Evolutionary conservation across 768 basidiomycete species (phyloP).

Genomic region (Flagelloscypha sp.): DNA sequence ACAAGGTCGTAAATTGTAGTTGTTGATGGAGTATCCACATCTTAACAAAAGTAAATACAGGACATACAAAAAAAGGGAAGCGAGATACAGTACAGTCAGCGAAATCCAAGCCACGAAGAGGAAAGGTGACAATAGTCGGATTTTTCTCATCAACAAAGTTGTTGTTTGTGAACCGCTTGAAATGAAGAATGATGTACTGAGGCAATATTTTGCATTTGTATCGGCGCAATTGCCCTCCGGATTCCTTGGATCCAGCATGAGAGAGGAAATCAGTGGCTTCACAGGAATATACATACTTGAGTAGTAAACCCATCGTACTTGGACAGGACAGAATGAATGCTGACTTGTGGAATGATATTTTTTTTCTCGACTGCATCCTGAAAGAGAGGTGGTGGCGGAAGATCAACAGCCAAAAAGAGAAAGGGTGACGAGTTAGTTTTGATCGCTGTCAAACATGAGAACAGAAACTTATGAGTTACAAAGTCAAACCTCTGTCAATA

Average conservation of each 20-base stretch:
- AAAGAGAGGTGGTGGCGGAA: slow-evolving; percentile 96
- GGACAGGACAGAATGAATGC: slow-evolving; percentile 77
- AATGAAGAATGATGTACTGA: slow-evolving; percentile 88
- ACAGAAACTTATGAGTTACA: slow-evolving; percentile 3
- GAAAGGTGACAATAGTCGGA: slow-evolving; percentile 97
- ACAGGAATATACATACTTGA: slow-evolving; percentile 44
- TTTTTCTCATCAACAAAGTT: slow-evolving; percentile 97
- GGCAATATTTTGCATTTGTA: slow-evolving; percentile 89
- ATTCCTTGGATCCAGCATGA: slow-evolving; percentile 51
- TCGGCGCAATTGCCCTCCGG: slow-evolving; percentile 71
- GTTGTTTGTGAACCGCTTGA: slow-evolving; percentile 96
- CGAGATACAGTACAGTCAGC: slow-evolving; percentile 63
- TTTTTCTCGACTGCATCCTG: slow-evolving; percentile 95
- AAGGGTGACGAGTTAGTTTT: slow-evolving; percentile 83
- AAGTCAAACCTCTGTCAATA: slow-evolving; percentile 75
- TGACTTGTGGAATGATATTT: slow-evolving; percentile 98
- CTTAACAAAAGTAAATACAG: slow-evolving; percentile 33
- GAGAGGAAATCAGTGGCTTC: slow-evolving; percentile 6
- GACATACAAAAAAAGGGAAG: slow-evolving; percentile 17
- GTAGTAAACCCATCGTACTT: slow-evolving; percentile 93
- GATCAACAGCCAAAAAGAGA: slow-evolving; percentile 90
- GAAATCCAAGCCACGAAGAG: slow-evolving; percentile 87
- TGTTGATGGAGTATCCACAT: slow-evolving; percentile 62
- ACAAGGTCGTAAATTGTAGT: slow-evolving; percentile 86
- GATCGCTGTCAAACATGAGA: slow-evolving; percentile 50